These are phyloP conservation scores for Craterostigma plantagineum DNA, from an alignment of 257 asterid species.

Conservation along the genomic window DNA sequence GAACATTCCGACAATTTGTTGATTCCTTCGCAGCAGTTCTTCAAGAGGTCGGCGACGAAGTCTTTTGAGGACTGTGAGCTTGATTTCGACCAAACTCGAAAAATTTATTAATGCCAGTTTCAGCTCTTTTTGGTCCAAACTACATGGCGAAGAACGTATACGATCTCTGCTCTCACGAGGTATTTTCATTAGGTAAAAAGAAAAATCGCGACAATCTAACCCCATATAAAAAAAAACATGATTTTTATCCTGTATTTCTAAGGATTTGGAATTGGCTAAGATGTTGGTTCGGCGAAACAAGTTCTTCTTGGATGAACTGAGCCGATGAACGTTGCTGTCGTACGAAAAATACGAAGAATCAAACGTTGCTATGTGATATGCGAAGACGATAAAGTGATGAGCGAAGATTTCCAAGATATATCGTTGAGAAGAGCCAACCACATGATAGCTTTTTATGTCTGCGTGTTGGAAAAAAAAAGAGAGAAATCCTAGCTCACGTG, in stretches of 20 bases:
- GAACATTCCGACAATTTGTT: too few relatives aligned
- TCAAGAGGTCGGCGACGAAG: conserved; percentile 15
- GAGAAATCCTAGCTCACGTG: too few relatives aligned
- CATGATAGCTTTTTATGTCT: too few relatives aligned
- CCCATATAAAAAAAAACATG: too few relatives aligned
- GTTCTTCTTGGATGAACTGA: conserved; percentile 23
- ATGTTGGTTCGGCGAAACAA: conserved; percentile 24
- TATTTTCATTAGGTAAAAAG: neutral
- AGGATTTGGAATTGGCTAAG: conserved; percentile 47
- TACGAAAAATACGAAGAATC: conserved; percentile 22
- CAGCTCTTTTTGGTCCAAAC: conserved; percentile 20
- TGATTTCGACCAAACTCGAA: conserved; percentile 9
- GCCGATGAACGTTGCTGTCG: conserved; percentile 16
- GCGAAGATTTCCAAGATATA: conserved; percentile 31
- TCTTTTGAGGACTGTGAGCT: conserved; percentile 27
- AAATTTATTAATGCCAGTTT: conserved; percentile 16
- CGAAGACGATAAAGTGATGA: conserved; percentile 25
- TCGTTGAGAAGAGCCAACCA: conserved; percentile 28
- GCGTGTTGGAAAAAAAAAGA: too few relatives aligned
- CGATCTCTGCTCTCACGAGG: conserved; percentile 23
- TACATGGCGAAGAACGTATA: conserved; percentile 23
- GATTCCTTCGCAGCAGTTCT: conserved; percentile 20
- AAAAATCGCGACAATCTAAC: too few relatives aligned
- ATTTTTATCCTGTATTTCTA: neutral
- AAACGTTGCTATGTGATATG: conserved; percentile 30